Evolutionary conservation across 106 monocot genomes (phyloP), one percentile per base, ranked within the genome.

Genomic region (Cymbidium sinense): DNA sequence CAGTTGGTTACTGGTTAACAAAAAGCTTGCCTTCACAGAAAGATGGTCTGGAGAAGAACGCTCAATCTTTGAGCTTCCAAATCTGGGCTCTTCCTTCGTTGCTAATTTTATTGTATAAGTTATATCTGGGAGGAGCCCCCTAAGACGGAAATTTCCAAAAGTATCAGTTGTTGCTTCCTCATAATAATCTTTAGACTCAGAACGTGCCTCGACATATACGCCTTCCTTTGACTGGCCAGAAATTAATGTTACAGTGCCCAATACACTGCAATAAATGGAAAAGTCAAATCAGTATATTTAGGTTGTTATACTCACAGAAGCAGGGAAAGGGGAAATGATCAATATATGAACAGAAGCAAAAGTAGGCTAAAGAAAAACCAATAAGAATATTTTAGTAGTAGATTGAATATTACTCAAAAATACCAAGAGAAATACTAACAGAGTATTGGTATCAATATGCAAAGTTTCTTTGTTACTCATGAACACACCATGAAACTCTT

Each of bases 171-270:
- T 84, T 70, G 96, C 88, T 87, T 94, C 94, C 83, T 98, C 96
- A 72, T 94, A 98, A 87, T 83, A 88, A 50, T 89, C 96, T 90
- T 84, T 90, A 43, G 86, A 85, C 80, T 94, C 91, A 19, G 96
- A 88, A 55, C 96, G 81, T 79, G 96, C 96, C 84, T 94, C 96
- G 34, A 98, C 76, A 79, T 87, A 84, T 37, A 92, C 82, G 54
- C 88, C 87, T 82, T 86, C 94, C 81, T 90, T 98, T 85, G 96
- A 88, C 79, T 81, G 87, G 31, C 90, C 96, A 84, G 94, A 87
- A 12, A 98, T 78, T 75, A 94, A 74, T 79, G 93, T 85, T 70
- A 94, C 88, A 76, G 79, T 84, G 31, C 96, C 94, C 80, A 91
- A 84, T 65, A 85, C 94, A 85, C 96, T 98, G 84, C n/a, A 82